Percentiles rank a stretch among this genome's conserved stretches.
Evolutionary conservation across 306 rosid genomes (phyloP).

Genomic region (Nissolia schottii): DNA sequence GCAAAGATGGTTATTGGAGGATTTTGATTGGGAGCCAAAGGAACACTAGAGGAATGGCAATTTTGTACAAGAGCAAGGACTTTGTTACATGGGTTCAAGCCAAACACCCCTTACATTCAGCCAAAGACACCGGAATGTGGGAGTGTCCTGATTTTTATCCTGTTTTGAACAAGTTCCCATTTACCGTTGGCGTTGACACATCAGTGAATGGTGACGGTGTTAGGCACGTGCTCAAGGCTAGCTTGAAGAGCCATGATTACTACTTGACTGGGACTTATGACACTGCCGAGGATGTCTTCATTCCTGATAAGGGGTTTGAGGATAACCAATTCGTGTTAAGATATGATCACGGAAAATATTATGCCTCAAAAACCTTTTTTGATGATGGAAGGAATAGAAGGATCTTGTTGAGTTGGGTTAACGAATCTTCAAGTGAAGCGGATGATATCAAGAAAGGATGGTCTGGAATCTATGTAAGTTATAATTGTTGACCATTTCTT

Average conservation of each 20-base stretch:
- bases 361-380: slow-evolving; percentile 76
- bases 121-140: slow-evolving; percentile 71
- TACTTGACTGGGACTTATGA: slow-evolving; percentile 64
- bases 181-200: slow-evolving; percentile 45
- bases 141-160: slow-evolving; percentile 95
- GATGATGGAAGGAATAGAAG: slow-evolving; percentile 59
- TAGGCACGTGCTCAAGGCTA: slow-evolving; percentile 70
- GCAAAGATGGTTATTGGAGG: slow-evolving; percentile 59
- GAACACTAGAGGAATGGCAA: slow-evolving; percentile 38
- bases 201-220: slow-evolving; percentile 31
- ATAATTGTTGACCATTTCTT: background rate
- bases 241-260: slow-evolving; percentile 55
- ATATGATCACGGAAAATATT: slow-evolving; percentile 77
- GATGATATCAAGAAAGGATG: slow-evolving; percentile 76
- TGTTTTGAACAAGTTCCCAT: slow-evolving; percentile 3
- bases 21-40: slow-evolving; percentile 54
- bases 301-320: slow-evolving; percentile 49
- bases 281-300: slow-evolving; percentile 40
- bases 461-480: slow-evolving; percentile 81
- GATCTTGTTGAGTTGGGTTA: slow-evolving; percentile 76
- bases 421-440: slow-evolving; percentile 53
- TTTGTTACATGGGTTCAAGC: slow-evolving; percentile 56
- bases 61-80: slow-evolving; percentile 57
- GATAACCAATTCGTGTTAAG: slow-evolving; percentile 39
- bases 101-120: slow-evolving; percentile 57